Conservation (phyloP, 2,329 filamentous ascomycete species). For the Pseudogymnoascus sp. region DNA sequence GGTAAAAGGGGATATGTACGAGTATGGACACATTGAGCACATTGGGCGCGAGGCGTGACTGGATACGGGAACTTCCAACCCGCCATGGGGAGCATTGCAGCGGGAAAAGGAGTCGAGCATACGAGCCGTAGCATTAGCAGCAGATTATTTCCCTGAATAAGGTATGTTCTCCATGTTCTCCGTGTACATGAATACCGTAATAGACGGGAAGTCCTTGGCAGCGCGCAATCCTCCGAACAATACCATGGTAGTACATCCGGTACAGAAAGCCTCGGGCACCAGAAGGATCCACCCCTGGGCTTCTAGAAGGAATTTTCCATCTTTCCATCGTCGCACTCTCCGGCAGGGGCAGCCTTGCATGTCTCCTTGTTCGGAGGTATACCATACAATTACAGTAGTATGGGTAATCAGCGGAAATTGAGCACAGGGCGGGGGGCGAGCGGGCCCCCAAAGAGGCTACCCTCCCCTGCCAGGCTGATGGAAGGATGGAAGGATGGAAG, state of each 20-base stretch:
- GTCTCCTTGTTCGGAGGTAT: background rate
- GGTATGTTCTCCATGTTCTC: background rate
- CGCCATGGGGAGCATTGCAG: background rate
- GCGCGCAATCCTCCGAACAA: background rate
- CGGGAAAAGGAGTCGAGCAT: conserved; percentile 5
- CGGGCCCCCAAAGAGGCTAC: background rate
- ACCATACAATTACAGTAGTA: background rate
- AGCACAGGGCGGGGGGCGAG: conserved; percentile 2
- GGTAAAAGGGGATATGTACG: background rate
- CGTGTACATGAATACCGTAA: background rate
- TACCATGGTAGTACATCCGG: background rate
- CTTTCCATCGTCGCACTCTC: background rate
- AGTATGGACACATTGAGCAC: background rate
- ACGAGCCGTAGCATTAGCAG: background rate
- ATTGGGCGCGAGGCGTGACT: conserved; percentile 14
- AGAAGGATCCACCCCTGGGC: conserved; percentile 3
- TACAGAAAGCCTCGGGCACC: background rate
- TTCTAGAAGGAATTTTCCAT: conserved; percentile 6
- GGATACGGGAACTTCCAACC: background rate
- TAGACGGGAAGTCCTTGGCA: conserved; percentile 1
- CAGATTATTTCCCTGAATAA: conserved; percentile 6
- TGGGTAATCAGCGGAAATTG: conserved; percentile 7
- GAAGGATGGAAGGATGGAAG: background rate
- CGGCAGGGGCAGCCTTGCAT: background rate
- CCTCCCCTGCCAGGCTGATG: conserved; percentile 1